Base-by-base conservation (phyloP, 2,329 filamentous ascomycete genomes). In the Botrytis hyacinthi region DNA sequence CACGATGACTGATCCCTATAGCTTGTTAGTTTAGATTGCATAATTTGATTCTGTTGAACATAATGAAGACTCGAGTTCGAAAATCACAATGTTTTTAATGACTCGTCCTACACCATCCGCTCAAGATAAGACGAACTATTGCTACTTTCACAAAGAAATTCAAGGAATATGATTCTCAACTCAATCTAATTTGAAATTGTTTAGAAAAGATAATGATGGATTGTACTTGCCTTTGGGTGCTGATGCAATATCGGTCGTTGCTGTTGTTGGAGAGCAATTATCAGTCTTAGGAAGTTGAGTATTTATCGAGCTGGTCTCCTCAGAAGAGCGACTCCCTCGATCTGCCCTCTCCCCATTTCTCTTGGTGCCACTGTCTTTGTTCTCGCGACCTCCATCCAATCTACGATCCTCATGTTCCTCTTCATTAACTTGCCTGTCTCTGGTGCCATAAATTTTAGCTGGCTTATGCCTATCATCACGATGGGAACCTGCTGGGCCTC, bases 221-320 rank as follows among this genome's bases (percentile, higher is more conserved):
- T 32, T n/a, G 37, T 44, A 69, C 66, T 69, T 69, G 35, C 66
- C 66, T 57, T 20, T 40, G 26, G 37, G 32, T 57, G 14, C 6
- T 22, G 26, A 20, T 68, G 29, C 48, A 9, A 29, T 22, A 26
- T 42, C 48, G 29, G 29, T 42, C 29, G 48, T 10, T 42, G 26
- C 26, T 67, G 22, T 32, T 63, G 40, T 42, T 32, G 51, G 35
- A 69, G 66, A 59, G 26, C 26, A 44, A 32, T 37, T 59, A 69
- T 42, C 40, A 42, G 48, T 57, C 14, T 69, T 42, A 35, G 54
- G 29, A 44, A n/a, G 48, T 42, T 69, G 66, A 26, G n/a, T 22
- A 16, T 32, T 69, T 29, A n/a, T 59, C 66, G 32, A 69, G 54
- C 48, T 69, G 35, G 4, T 57, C 66, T 42, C 22, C 66, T 68